phyloP scores from a whole-genome alignment of 768 basidiomycete genomes.

The Daedaleopsis nitida region DNA sequence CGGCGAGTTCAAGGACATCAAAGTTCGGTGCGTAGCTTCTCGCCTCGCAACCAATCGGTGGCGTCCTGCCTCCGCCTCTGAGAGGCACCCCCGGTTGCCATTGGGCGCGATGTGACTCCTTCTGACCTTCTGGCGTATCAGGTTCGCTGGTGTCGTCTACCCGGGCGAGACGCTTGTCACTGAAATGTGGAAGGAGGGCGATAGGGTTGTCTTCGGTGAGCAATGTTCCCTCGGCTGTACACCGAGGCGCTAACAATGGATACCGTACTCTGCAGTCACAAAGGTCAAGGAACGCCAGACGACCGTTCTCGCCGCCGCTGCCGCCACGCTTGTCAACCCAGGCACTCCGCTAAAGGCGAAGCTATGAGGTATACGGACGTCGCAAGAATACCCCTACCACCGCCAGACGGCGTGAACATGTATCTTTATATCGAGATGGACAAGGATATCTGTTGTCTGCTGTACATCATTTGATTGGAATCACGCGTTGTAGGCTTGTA shows the following conservation, averaged over 20 bases:
- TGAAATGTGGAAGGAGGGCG: slow-evolving; percentile 97
- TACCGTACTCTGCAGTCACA: slow-evolving; percentile 49
- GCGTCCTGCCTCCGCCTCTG: not conserved
- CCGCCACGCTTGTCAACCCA: slow-evolving; percentile 64
- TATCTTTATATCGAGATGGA: too few relatives aligned
- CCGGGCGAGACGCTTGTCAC: slow-evolving; percentile 96
- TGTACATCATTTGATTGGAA: too few relatives aligned
- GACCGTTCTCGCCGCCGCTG: slow-evolving; percentile 75
- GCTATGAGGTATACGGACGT: slow-evolving; percentile 40
- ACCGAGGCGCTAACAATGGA: slow-evolving; percentile 6
- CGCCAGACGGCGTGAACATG: too few relatives aligned
- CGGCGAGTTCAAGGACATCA: slow-evolving; percentile 89
- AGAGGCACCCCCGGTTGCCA: not conserved
- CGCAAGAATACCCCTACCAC: not conserved
- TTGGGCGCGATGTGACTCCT: not conserved
- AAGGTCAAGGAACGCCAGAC: slow-evolving; percentile 87
- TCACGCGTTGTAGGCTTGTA: too few relatives aligned
- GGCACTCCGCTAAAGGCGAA: slow-evolving; percentile 54
- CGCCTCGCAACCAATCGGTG: not conserved
- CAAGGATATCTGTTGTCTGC: too few relatives aligned
- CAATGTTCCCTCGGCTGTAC: slow-evolving; percentile 16
- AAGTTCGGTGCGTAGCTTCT: slow-evolving; percentile 71
- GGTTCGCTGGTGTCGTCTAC: slow-evolving; percentile 89
- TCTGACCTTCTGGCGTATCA: slow-evolving; percentile 27
- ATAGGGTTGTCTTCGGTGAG: slow-evolving; percentile 90